A percentile compares a stretch with the other conserved stretches of the same genome.
phyloP scores from a whole-genome alignment of 805 yeast species.

The Candida easanensis region DNA sequence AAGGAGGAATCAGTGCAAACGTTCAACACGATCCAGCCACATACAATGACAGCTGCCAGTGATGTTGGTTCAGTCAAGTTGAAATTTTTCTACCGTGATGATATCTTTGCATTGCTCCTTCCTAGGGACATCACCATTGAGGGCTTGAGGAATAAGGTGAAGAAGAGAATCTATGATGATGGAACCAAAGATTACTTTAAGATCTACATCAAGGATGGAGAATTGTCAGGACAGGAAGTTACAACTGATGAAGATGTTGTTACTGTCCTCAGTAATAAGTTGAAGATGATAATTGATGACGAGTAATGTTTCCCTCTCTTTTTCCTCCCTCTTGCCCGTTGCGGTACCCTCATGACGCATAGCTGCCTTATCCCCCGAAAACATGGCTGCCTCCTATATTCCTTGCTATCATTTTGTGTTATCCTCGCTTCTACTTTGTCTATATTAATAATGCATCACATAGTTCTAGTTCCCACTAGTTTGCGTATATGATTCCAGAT shows the following conservation, averaged over 20 bases:
- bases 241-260: constrained; percentile 32
- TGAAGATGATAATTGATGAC: constrained; percentile 37
- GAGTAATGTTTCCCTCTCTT: constrained; percentile 14
- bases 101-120: constrained; percentile 69
- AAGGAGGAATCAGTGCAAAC: constrained; percentile 26
- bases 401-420: no score
- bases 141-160: constrained; percentile 50
- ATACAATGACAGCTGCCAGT: constrained; percentile 4
- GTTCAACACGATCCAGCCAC: constrained; percentile 12
- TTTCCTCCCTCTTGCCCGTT: no score
- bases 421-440: no score
- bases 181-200: constrained; percentile 30
- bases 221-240: constrained; percentile 33
- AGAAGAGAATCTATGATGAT: constrained; percentile 45
- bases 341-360: no score
- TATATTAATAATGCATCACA: no score
- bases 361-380: no score
- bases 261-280: constrained; percentile 32
- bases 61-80: constrained; percentile 43
- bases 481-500: no score
- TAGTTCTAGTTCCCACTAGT: no score
- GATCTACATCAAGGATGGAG: constrained; percentile 32
- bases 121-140: constrained; percentile 45
- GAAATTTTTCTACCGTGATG: constrained; percentile 77
- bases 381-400: no score